A percentile compares a stretch with the other conserved stretches of the same genome.
Conservation (phyloP, 164 flowering plant species). For the Berberis thunbergii region DNA sequence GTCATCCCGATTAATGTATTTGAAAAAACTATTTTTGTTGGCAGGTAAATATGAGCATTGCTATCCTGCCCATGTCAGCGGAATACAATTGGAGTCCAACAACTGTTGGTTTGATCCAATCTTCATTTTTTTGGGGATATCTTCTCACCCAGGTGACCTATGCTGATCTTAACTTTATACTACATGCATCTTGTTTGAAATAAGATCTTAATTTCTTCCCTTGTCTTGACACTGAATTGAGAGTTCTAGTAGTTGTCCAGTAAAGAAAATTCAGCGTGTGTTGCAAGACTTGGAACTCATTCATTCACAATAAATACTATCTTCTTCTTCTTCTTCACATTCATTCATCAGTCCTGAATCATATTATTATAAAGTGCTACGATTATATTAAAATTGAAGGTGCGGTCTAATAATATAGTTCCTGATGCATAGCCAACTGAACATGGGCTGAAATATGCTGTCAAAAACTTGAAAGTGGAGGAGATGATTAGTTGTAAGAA, state of each 20-base stretch:
- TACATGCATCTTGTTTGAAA: neutral
- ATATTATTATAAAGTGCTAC: no score
- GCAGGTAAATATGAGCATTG: slow-evolving; percentile 99
- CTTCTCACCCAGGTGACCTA: slow-evolving; percentile 83
- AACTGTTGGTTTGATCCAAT: slow-evolving; percentile 93
- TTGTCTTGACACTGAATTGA: neutral
- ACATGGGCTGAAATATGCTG: no score
- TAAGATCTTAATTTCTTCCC: neutral
- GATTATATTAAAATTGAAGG: no score
- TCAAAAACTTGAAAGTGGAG: no score
- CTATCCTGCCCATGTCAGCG: slow-evolving; percentile 95
- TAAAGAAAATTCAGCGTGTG: no score
- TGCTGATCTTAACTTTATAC: neutral
- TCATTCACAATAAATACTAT: no score
- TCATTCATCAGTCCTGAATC: no score
- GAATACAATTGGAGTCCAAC: slow-evolving; percentile 77
- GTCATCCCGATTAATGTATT: neutral
- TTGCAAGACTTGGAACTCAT: no score
- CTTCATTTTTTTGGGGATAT: slow-evolving; percentile 98
- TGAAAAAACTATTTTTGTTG: slow-evolving; percentile 11
- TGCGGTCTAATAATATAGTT: no score
- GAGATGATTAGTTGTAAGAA: no score
- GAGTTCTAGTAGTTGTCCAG: neutral
- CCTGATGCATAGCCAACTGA: no score
- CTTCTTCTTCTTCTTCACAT: no score